Percentiles rank a stretch among this genome's conserved stretches.
phyloP scores from a whole-genome alignment of 805 yeast genomes.

The Metschnikowia borealis region DNA sequence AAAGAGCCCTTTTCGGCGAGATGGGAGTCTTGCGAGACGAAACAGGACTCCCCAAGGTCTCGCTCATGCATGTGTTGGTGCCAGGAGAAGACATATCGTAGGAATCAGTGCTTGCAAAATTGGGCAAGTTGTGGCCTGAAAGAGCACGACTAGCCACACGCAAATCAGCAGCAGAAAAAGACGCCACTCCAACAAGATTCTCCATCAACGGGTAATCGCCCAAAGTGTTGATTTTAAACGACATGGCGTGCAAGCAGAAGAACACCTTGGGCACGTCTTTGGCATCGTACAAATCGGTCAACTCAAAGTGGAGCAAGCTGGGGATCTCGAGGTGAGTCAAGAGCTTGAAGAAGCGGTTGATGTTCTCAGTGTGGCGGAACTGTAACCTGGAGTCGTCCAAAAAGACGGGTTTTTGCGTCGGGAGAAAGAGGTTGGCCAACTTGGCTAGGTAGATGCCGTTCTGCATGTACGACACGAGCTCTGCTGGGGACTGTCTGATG shows the following conservation, averaged over 20 bases:
- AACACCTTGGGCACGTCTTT: slow-evolving; percentile 92
- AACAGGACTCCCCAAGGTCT: slow-evolving; percentile 9
- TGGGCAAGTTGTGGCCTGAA: slow-evolving; percentile 68
- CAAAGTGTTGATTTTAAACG: slow-evolving; percentile 62
- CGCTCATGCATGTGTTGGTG: slow-evolving; percentile 17
- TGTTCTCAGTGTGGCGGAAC: slow-evolving; percentile 90
- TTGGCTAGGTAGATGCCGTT: slow-evolving; percentile 87
- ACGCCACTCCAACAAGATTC: slow-evolving; percentile 56
- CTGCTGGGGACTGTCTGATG: slow-evolving; percentile 51
- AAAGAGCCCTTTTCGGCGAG: neutral
- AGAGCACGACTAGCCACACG: slow-evolving; percentile 64
- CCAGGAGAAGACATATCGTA: slow-evolving; percentile 19
- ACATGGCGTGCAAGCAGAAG: slow-evolving; percentile 86
- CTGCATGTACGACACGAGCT: slow-evolving; percentile 62
- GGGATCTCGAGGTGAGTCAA: slow-evolving; percentile 73
- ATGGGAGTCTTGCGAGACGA: neutral
- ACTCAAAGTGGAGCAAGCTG: slow-evolving; percentile 81
- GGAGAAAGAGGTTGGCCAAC: slow-evolving; percentile 66
- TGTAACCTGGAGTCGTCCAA: slow-evolving; percentile 58
- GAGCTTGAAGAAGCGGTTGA: slow-evolving; percentile 73
- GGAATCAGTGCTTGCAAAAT: slow-evolving; percentile 50
- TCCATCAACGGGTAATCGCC: slow-evolving; percentile 58
- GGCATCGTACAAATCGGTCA: slow-evolving; percentile 88
- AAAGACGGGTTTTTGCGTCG: slow-evolving; percentile 54
- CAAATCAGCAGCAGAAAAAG: slow-evolving; percentile 67